A percentile compares a stretch with the other conserved stretches of the same genome.
Evolutionary conservation across 148 eudicot species (phyloP).

Genomic region (Fallopia convolvulus): DNA sequence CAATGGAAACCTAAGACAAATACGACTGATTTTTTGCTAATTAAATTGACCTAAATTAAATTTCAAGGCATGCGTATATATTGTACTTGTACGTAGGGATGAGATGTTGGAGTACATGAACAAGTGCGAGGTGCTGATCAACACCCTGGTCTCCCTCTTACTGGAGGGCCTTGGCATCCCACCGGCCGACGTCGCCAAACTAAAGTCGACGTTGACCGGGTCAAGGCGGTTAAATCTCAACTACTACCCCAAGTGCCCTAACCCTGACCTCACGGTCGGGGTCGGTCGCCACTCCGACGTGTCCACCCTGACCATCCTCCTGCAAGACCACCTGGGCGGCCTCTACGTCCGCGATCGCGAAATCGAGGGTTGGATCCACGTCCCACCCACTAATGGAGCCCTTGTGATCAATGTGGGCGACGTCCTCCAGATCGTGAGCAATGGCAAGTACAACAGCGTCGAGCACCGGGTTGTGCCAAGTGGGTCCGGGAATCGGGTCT

Average conservation of each 20-base stretch:
- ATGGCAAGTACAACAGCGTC: conserved; percentile 20
- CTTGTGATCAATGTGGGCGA: conserved; percentile 25
- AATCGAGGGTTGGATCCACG: conserved; percentile 17
- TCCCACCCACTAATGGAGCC: conserved; percentile 15
- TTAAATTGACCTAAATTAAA: too few relatives aligned
- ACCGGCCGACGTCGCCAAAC: background rate
- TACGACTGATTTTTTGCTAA: too few relatives aligned
- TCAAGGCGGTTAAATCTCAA: conserved; percentile 9
- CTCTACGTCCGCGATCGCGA: conserved; percentile 12
- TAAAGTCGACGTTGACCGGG: background rate
- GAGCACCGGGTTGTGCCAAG: conserved; percentile 24
- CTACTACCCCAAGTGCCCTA: conserved; percentile 23
- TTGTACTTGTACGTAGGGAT: background rate
- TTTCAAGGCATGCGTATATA: too few relatives aligned
- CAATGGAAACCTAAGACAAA: too few relatives aligned
- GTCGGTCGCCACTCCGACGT: conserved; percentile 26
- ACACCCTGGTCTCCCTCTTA: background rate
- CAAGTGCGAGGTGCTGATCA: background rate
- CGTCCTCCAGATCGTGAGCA: conserved; percentile 19
- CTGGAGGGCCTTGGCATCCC: background rate
- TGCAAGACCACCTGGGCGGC: conserved; percentile 24
- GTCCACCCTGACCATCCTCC: conserved; percentile 23
- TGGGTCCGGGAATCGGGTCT: conserved; percentile 15
- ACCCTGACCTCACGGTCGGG: conserved; percentile 24
- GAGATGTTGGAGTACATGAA: background rate